Evolutionary conservation across 2,329 filamentous ascomycete species (phyloP), one percentile per base, ranked within the genome.

Genomic region (Fusarium burgessii): DNA sequence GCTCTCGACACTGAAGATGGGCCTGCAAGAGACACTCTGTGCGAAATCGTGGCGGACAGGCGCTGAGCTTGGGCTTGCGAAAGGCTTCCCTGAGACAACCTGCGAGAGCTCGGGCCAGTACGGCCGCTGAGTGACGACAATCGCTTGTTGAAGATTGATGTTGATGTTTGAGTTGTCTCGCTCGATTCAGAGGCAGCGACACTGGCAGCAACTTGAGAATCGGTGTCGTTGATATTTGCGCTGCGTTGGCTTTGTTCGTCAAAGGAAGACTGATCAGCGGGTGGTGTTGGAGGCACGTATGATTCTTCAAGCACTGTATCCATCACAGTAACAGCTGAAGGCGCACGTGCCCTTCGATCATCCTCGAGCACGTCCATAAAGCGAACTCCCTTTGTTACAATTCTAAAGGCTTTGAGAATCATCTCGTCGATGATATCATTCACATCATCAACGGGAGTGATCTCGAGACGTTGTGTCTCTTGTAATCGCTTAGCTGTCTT

Each of bases 371-470:
- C 87, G 74, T 99, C 96, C 43, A 97, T 86, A 77, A 99, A 98
- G 46, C 92, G 88, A 29, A 98, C 94, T 17, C 93, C 94, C 75
- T 95, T 91, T 50, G 91, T 95, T n/a, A 97, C 93, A 56, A 98
- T 94, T 78, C 93, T 94, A 84, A 97, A 98, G 0, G 95, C 95
- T 80, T 95, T 96, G 57, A 97, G 84, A 27, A 98, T 92, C 89
- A 98, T 94, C 79, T 97, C 93, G 77, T 98, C 95, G 62, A 98
- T 89, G 62, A 95, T 89, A 74, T 92, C 89, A 76, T 93, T 93
- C 15, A 92, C 85, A 47, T 89, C 86, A 33, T 91, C 87, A 0
- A 82, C 78, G 0, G 86, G 83, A 17, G 83, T 80, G 1, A 82
- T 72, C 43, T 81, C 72, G 7, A 85, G 84, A 64, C 84, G 86